phyloP scores from a whole-genome alignment of 2,329 filamentous ascomycete species.

The Cryphonectria carpinicola region DNA sequence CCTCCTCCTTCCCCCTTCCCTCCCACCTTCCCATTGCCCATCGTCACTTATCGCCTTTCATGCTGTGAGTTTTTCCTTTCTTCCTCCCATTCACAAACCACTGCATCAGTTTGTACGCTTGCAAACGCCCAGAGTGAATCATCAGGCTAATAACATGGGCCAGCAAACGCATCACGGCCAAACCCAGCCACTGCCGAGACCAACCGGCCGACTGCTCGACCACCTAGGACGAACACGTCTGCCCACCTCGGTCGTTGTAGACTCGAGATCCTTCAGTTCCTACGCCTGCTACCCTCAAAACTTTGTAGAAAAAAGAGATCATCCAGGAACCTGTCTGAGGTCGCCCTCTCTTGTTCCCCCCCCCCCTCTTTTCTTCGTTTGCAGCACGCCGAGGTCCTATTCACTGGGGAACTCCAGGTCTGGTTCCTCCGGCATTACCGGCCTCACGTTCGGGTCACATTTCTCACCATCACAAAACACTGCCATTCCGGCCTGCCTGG shows the following conservation, averaged over 20 bases:
- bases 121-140: not conserved
- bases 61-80: not conserved
- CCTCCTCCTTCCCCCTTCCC: constrained; percentile 1
- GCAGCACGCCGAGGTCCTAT: not conserved
- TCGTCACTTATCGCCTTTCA: not conserved
- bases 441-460: not conserved
- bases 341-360: not conserved
- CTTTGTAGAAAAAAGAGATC: not conserved
- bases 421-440: not conserved
- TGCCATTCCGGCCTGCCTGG: not conserved
- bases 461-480: not conserved
- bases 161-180: not conserved
- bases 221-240: not conserved
- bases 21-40: constrained; percentile 6
- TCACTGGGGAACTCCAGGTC: not conserved
- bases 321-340: not conserved
- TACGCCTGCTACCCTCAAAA: not conserved
- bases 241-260: not conserved
- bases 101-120: not conserved
- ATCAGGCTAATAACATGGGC: not conserved
- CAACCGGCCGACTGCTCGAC: not conserved
- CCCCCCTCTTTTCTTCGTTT: not conserved
- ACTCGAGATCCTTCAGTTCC: not conserved
- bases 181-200: constrained; percentile 5
- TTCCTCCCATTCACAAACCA: not conserved